These are phyloP conservation scores for Crithidia thermophila DNA, from an alignment of 208 protist genomes.

Conservation along the genomic window DNA sequence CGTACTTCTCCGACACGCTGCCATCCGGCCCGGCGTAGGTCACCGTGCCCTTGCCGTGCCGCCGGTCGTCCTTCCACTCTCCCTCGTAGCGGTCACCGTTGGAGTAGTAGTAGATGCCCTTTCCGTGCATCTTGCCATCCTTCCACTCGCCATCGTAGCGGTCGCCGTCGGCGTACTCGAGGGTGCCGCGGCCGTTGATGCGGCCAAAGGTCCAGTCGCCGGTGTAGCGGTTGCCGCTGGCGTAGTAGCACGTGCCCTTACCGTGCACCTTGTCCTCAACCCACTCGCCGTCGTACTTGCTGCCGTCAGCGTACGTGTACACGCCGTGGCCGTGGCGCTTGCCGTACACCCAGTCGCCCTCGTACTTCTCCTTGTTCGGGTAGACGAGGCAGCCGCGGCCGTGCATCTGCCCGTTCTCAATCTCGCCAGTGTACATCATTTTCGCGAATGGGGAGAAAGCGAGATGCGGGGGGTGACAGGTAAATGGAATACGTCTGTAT, in stretches of 20 bases:
- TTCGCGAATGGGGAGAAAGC: constrained; percentile 24
- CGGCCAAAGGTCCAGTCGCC: constrained; percentile 92
- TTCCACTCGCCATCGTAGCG: constrained; percentile 94
- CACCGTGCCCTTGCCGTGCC: constrained; percentile 92
- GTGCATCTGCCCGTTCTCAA: constrained; percentile 97
- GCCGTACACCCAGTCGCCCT: constrained; percentile 95
- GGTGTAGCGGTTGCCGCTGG: constrained; percentile 88
- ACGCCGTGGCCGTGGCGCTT: constrained; percentile 93
- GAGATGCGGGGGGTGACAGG: background rate
- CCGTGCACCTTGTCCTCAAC: constrained; percentile 95
- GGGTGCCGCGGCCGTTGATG: constrained; percentile 90
- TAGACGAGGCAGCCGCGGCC: constrained; percentile 94
- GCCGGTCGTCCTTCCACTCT: constrained; percentile 94
- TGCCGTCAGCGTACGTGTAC: constrained; percentile 94
- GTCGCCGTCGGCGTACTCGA: constrained; percentile 93
- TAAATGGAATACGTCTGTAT: background rate
- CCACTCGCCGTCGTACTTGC: constrained; percentile 93
- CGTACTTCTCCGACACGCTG: constrained; percentile 93
- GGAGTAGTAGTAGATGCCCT: constrained; percentile 89
- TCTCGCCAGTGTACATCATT: constrained; percentile 97
- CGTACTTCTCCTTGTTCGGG: constrained; percentile 94
- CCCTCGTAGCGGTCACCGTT: constrained; percentile 93
- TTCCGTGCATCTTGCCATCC: constrained; percentile 94
- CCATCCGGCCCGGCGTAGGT: constrained; percentile 93
- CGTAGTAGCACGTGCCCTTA: constrained; percentile 92